Conservation (phyloP, 2,329 filamentous ascomycete genomes). For the Aspergillus piperis region DNA sequence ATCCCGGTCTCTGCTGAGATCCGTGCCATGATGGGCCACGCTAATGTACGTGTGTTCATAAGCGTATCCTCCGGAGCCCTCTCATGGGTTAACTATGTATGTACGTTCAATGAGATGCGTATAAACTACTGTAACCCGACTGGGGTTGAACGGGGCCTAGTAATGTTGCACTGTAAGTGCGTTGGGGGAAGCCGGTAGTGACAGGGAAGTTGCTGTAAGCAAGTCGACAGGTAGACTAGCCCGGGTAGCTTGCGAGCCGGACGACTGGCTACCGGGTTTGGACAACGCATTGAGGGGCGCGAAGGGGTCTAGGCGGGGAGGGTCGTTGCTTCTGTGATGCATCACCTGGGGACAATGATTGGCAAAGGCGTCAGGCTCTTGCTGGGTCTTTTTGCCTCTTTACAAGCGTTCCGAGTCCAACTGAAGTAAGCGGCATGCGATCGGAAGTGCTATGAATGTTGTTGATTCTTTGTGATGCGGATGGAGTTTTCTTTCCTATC, state of each 20-base stretch:
- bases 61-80: not conserved
- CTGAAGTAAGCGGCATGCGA: not conserved
- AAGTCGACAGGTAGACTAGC: conserved; percentile 10
- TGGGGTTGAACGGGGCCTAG: conserved; percentile 2
- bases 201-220: conserved; percentile 6
- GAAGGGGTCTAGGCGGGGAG: conserved; percentile 8
- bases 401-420: not conserved
- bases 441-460: not conserved
- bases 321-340: conserved; percentile 5
- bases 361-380: not conserved
- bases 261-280: conserved; percentile 2
- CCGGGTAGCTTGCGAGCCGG: not conserved
- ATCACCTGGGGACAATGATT: not conserved
- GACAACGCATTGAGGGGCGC: conserved; percentile 3
- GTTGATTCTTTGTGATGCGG: not conserved
- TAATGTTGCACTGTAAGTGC: not conserved
- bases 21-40: conserved; percentile 5
- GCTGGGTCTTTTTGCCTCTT: not conserved
- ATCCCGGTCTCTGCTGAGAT: conserved; percentile 7
- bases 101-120: conserved; percentile 1
- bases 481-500: not conserved
- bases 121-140: conserved; percentile 5
- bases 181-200: conserved; percentile 8
- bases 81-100: conserved; percentile 1
- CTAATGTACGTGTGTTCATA: conserved; percentile 1